A percentile compares a stretch with the other conserved stretches of the same genome.
Evolutionary conservation across 2,329 filamentous ascomycete genomes (phyloP).

Genomic region (Aureobasidium sp.): DNA sequence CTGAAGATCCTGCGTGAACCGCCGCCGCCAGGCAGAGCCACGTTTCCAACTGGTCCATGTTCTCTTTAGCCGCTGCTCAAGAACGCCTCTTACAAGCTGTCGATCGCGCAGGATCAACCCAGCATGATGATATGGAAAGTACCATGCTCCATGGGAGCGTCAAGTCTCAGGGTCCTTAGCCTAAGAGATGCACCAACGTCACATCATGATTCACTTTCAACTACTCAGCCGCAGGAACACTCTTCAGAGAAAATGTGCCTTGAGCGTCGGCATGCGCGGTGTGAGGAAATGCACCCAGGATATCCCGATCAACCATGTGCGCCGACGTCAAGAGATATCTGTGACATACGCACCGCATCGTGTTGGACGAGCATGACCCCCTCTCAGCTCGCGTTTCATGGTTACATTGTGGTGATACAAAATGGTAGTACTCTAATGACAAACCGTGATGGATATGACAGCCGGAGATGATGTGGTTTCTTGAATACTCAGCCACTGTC

Average conservation of each 20-base stretch:
- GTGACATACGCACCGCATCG: neutral
- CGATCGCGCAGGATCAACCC: neutral
- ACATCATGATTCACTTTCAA: neutral
- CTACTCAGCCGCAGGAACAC: neutral
- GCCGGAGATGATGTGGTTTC: neutral
- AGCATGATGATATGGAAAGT: neutral
- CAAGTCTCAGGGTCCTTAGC: neutral
- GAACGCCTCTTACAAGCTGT: slow-evolving; percentile 3
- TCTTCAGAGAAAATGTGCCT: neutral
- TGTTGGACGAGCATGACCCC: neutral
- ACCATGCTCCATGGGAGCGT: neutral
- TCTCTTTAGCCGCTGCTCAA: slow-evolving; percentile 1
- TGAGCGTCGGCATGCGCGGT: slow-evolving; percentile 1
- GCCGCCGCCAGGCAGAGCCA: neutral
- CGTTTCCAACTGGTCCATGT: slow-evolving; percentile 10
- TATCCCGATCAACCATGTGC: neutral
- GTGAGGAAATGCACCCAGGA: neutral
- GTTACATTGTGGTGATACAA: neutral
- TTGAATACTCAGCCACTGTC: neutral
- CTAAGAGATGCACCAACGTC: neutral
- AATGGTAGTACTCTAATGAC: neutral
- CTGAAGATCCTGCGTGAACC: slow-evolving; percentile 7
- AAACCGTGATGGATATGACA: too few relatives aligned
- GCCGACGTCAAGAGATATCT: neutral
- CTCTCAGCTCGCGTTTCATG: neutral